Base-by-base conservation (phyloP, 1,284 basidiomycete genomes). In the Earliella scabrosa region DNA sequence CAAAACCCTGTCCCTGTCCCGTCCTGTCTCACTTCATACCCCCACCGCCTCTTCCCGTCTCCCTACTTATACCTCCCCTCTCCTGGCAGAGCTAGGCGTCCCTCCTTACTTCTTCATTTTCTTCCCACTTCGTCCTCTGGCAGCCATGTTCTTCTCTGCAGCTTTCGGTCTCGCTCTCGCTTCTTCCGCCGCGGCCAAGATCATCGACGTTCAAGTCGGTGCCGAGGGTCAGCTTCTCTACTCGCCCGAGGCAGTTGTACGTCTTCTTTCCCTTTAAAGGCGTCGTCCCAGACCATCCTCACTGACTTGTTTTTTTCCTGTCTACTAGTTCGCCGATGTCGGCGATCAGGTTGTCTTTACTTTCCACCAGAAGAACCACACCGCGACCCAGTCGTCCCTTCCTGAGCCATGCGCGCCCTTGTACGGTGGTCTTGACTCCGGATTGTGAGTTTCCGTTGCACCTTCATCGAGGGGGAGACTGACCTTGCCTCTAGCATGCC, bases 331-430 rank as follows among this genome's bases (percentile, higher is more conserved):
- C 54, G 83, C 82, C 41, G 57, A 71, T 38, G 66, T 72, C 55
- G 85, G 84, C 50, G 85, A 87, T 68, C 77, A 80, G 67, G 82
- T 87, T 50, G 73, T 79, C 50, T 87, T 85, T 75, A 75, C 78
- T 56, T 86, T 84, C 75, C 68, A 78, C 51, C 71, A 71, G 56
- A 75, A 77, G 68, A 85, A 86, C 71, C 84, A 85, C 69, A 79
- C 81, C 2, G 82, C 78, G 29, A 79, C 81, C 26, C 83, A 85
- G 68, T 81, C 81, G n/a, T 77, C 82, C 31, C 82, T 85, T 63
- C 75, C 74, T 49, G 69, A 71, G 63, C 82, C 85, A 26, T 83
- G 84, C 70, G 73, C 74, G 38, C 70, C 57, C 41, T 74, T 77
- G 45, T 71, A 74, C 10, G 80, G 79, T 40, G 83, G 83, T 45